Evolutionary conservation across 2,329 filamentous ascomycete species (phyloP).

Genomic region (Cordyceps militaris): DNA sequence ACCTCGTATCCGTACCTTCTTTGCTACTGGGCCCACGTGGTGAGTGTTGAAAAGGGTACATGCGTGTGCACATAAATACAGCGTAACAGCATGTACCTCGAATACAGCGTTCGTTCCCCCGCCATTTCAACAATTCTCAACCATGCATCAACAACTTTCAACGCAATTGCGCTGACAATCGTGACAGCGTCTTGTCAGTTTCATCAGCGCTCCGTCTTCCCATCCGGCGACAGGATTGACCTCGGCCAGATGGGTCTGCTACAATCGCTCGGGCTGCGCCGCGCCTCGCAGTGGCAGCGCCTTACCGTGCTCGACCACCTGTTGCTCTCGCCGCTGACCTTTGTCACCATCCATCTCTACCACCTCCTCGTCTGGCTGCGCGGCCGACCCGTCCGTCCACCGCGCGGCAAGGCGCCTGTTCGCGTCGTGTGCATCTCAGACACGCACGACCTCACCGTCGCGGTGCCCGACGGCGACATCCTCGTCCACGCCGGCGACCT

Average conservation of each 20-base stretch:
- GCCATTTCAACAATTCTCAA: too few relatives aligned
- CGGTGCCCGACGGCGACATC: constrained; percentile 69
- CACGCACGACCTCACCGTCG: constrained; percentile 62
- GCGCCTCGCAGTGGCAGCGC: constrained; percentile 39
- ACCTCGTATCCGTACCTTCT: too few relatives aligned
- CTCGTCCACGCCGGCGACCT: constrained; percentile 88
- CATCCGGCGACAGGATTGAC: neutral
- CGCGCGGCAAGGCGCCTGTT: constrained; percentile 49
- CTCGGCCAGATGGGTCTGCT: constrained; percentile 36
- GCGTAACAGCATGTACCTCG: too few relatives aligned
- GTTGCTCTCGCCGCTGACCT: constrained; percentile 60
- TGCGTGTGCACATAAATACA: too few relatives aligned
- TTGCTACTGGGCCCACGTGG: too few relatives aligned
- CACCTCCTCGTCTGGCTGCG: constrained; percentile 59
- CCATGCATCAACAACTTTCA: too few relatives aligned
- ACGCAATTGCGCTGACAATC: neutral
- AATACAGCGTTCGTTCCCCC: too few relatives aligned
- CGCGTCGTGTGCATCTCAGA: constrained; percentile 85
- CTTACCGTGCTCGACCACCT: constrained; percentile 54
- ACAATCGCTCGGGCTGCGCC: constrained; percentile 39
- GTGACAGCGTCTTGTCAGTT: neutral
- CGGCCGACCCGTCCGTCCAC: constrained; percentile 54
- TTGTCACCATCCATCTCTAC: constrained; percentile 56
- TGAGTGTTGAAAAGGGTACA: too few relatives aligned
- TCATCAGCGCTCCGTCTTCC: neutral